Base-by-base conservation (phyloP, 345 rosid species). In the Acer yangbiense region DNA sequence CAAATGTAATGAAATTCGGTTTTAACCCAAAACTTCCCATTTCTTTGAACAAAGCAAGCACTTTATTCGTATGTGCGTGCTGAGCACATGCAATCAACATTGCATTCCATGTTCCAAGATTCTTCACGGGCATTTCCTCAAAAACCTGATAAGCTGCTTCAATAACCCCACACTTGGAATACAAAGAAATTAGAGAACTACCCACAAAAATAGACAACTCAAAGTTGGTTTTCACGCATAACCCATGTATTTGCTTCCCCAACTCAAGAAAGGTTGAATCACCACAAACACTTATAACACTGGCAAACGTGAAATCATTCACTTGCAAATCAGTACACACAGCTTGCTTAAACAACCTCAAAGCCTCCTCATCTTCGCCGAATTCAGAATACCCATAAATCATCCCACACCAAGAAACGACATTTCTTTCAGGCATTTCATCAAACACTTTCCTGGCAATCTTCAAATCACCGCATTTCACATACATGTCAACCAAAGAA, bases 351-450 rank as follows among this genome's bases (percentile, higher is more conserved):
- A 95, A 93, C 78, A 95, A 73, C 72, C 63, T 72, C 71, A 95
- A 72, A 70, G 94, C 93, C 82, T 95, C 92, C 80, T 88, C 91
- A 65, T 87, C 79, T 74, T 88, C 93, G 74, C 92, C 94, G 80
- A 88, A 48, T 61, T 90, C 98, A 29, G 94, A 73, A 81, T 92
- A 92, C 79, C 96, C 98, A 77, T 85, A 87, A 55, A 95, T 93
- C 98, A 95, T 88, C 69, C 97, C 98, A 69, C 93, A 93, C 98
- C 98, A 95, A 68, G 98, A 91, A 64, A 95, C 98, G 17, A 93
- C 94, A 71, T 95, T 95, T 77, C 87, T 86, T 0, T 82, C 82
- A 43, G 98, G 94, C 98, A 95, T 95, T 90, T 87, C 89, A 74
- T 92, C 94, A 65, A 95, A 95, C 87, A 88, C 14, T 54, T 77